phyloP scores from a whole-genome alignment of 768 basidiomycete genomes.

The Trametes maxima region DNA sequence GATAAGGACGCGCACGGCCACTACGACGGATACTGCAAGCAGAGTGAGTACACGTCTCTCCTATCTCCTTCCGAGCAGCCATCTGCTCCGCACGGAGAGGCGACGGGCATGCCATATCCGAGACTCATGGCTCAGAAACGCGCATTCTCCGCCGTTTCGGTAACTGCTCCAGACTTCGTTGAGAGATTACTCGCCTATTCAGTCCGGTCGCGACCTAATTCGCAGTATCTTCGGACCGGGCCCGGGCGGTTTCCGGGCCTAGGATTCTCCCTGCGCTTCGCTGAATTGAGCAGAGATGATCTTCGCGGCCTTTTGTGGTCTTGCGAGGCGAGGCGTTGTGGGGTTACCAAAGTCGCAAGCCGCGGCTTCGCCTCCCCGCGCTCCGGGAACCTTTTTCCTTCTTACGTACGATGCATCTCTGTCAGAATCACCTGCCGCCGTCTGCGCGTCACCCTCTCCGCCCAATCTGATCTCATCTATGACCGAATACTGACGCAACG shows the following conservation, averaged over 20 bases:
- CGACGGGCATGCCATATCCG: slow-evolving; percentile 7
- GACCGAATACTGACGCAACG: not conserved
- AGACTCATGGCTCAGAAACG: not conserved
- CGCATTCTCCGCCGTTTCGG: slow-evolving; percentile 8
- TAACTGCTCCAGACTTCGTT: not conserved
- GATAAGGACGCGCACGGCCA: slow-evolving; percentile 90
- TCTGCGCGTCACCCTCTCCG: not conserved
- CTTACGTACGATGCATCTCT: not conserved
- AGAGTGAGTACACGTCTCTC: slow-evolving; percentile 59
- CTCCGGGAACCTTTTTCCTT: slow-evolving; percentile 12
- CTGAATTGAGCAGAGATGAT: slow-evolving; percentile 1
- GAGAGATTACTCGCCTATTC: not conserved
- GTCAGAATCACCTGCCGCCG: not conserved
- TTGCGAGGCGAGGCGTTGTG: not conserved
- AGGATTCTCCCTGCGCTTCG: not conserved
- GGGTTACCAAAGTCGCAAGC: not conserved
- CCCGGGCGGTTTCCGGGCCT: slow-evolving; percentile 5
- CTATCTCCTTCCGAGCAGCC: slow-evolving; percentile 2
- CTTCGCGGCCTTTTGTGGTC: not conserved
- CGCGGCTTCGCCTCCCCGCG: not conserved
- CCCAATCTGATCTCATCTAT: not conserved
- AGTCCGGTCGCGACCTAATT: not conserved
- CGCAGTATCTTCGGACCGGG: slow-evolving; percentile 18
- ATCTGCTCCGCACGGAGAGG: not conserved
- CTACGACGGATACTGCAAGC: slow-evolving; percentile 98